Evolutionary conservation across 2,329 filamentous ascomycete species (phyloP), one percentile per base, ranked within the genome.

Genomic region (Fusarium begoniae): DNA sequence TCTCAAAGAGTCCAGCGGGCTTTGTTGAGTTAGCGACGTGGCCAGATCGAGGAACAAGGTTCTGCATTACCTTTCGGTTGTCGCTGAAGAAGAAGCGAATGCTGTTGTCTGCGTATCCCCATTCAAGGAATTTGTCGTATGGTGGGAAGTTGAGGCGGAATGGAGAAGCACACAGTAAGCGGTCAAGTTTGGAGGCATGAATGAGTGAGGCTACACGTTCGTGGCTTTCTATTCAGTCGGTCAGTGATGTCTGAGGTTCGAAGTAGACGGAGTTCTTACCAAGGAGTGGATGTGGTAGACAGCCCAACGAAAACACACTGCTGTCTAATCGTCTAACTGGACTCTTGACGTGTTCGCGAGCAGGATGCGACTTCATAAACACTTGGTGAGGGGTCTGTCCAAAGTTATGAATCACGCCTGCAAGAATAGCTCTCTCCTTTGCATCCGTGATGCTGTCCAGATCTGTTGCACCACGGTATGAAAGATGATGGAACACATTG

Each of bases 401-500:
- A 82, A 99, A 99, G 77, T 98, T 98, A 83, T 99, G 96, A 77
- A 99, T 98, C 75, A 98, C 97, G 40, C 94, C 94, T 61, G 98
- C 98, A 2, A 95, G 96, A 10, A 96, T 94, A 12, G 95, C 87
- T 48, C 95, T 89, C 82, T 98, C 95, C 63, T 96, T 90, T 2
- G 94, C 93, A 79, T 98, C 96, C 13, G 92, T 90, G 69, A 99
- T 98, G 59, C 91, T 92, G 81, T 99, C 96, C 9, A 99, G 85
- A 80, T 99, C 94, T 73, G 94, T 97, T 6, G 96, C 95, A 12
- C 96, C 97, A 70, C 95, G 93, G 79, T 99, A 99, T 0, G 96
- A 98, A 26, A 98, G 88, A 80, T 97, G 94, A 74, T 98, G 96
- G 84, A 98, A 99, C 28, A 99, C 95, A 78, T 99, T 99, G 45